A percentile compares a stretch with the other conserved stretches of the same genome.
phyloP scores from a whole-genome alignment of 495 filamentous ascomycete genomes.

The Thozetella sp. region DNA sequence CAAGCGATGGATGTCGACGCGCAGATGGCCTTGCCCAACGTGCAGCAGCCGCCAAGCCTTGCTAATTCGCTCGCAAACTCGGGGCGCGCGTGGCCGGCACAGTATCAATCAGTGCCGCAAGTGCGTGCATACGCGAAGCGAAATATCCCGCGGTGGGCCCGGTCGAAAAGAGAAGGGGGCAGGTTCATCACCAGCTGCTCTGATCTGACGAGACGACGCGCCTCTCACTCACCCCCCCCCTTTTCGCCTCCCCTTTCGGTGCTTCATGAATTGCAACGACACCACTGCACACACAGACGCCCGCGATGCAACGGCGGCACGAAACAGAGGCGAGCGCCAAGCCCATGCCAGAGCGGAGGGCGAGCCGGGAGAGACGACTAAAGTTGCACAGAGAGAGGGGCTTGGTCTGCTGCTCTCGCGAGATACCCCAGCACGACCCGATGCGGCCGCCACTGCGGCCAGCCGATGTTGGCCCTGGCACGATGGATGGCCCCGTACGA shows the following conservation, averaged over 20 bases:
- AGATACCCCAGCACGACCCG: too few relatives aligned
- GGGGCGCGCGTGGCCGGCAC: not conserved
- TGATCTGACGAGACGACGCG: not conserved
- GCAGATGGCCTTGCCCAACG: not conserved
- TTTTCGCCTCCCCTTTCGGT: not conserved
- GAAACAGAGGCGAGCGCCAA: not conserved
- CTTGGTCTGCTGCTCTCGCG: too few relatives aligned
- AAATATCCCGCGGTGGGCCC: not conserved
- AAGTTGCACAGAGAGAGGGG: not conserved
- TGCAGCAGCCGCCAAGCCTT: not conserved
- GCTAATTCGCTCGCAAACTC: not conserved
- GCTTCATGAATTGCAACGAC: not conserved
- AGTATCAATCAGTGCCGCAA: not conserved
- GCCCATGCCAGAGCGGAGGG: not conserved
- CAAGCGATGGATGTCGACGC: not conserved
- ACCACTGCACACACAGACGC: constrained; percentile 1
- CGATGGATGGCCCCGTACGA: too few relatives aligned
- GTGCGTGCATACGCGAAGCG: not conserved
- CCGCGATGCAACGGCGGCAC: not conserved
- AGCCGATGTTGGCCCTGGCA: too few relatives aligned
- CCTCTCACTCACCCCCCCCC: not conserved
- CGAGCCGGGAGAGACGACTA: not conserved
- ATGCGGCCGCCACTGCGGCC: not conserved
- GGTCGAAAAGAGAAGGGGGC: not conserved
- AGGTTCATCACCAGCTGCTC: not conserved